phyloP scores from a whole-genome alignment of 371 early-diverging fungal genomes.

The Mortierella sp. region DNA sequence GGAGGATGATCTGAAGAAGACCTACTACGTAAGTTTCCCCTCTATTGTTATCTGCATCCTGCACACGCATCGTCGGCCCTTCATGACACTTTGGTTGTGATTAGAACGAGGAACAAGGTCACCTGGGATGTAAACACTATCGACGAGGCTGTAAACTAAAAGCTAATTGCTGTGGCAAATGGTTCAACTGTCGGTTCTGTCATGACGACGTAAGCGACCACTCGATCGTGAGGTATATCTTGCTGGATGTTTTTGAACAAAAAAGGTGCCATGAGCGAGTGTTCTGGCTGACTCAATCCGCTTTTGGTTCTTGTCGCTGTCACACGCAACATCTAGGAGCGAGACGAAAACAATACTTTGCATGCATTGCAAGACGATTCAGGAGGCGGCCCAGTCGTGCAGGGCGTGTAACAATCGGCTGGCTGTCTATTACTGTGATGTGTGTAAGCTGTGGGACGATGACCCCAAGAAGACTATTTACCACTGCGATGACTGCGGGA shows the following conservation, averaged over 20 bases:
- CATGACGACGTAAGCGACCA: conserved; percentile 94
- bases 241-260: no score
- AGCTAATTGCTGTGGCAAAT: conserved; percentile 92
- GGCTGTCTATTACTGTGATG: conserved; percentile 90
- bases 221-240: conserved; percentile 80
- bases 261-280: no score
- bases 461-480: conserved; percentile 84
- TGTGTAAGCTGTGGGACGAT: conserved; percentile 96
- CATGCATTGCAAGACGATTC: conserved; percentile 87
- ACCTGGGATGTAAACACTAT: conserved; percentile 95
- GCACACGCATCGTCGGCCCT: neutral
- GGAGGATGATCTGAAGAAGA: conserved; percentile 57
- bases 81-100: no score
- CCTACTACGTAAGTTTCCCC: conserved; percentile 60
- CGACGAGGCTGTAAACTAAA: conserved; percentile 86
- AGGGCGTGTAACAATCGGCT: conserved; percentile 70
- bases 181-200: conserved; percentile 95
- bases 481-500: conserved; percentile 94
- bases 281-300: neutral
- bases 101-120: conserved; percentile 63
- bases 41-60: neutral
- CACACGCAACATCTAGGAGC: conserved; percentile 54
- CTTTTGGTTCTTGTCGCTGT: neutral
- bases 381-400: conserved; percentile 86
- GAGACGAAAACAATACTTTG: conserved; percentile 92